Base-by-base conservation (phyloP, 495 filamentous ascomycete genomes). In the Chaetomium tenue region DNA sequence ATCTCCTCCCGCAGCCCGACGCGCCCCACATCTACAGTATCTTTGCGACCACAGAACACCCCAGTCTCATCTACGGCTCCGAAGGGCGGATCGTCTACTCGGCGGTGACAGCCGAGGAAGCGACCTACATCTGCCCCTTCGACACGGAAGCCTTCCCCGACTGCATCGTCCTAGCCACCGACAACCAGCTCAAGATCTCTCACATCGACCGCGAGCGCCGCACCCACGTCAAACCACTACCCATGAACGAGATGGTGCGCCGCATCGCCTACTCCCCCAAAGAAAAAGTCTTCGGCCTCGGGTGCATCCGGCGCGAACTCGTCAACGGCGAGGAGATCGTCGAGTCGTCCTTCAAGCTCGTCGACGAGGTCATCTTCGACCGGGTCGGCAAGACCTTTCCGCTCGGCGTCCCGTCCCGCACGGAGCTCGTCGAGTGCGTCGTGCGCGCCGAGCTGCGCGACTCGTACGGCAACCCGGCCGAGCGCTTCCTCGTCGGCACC, bases 41-140 rank as follows among this genome's bases (percentile, higher is more conserved):
- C 0, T 96, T 99, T 69, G 91, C 93, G 1, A 93, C 90, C 0
- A 97, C 91, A 68, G 94, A 98, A 66, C 90, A 97, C 70, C 91
- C 94, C 18, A 96, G 89, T 67, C 74, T 99, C 55, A 95, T 98
- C 57, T 97, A 98, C 68, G 89, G 88, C 20, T 87, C 88, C 7
- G 91, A 98, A 70, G 91, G 89, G 1, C 84, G 93, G 13, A 88
- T 97, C 30, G 87, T 96, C 8, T 99, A 94, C 80, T 96, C 92
- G 20, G 91, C 95, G 1, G 89, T 97, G n/a, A 98, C 96, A 57
- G 92, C 92, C 2, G 91, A 96, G 68, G 87, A 91, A 55, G 89
- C 92, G 6, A 85, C 86, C 6, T 87, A 85, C 44, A 83, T 98
- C 30, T 94, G 90, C 68, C 81, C 90, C 8, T 93, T 99, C 66